Percentiles rank a stretch among this genome's conserved stretches.
phyloP scores from a whole-genome alignment of 441 rosid species.

The Erodium trifolium region DNA sequence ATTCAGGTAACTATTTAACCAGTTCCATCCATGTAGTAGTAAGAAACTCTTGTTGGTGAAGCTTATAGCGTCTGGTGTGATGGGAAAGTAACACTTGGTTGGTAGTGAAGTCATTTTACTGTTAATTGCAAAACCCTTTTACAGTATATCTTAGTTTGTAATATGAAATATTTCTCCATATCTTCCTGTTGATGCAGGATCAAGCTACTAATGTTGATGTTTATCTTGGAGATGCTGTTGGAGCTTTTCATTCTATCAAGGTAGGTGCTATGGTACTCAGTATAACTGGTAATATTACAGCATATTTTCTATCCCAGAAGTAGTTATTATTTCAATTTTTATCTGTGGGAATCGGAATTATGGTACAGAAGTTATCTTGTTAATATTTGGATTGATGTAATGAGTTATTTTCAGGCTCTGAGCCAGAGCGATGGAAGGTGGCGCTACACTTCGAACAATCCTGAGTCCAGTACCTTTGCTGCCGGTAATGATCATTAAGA shows the following conservation, averaged over 20 bases:
- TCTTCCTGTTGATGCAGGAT: constrained; percentile 35
- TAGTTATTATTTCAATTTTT: neutral
- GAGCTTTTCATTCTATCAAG: constrained; percentile 72
- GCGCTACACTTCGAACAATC: constrained; percentile 73
- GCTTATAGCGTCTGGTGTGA: too few relatives aligned
- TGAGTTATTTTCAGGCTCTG: constrained; percentile 51
- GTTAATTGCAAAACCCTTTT: too few relatives aligned
- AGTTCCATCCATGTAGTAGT: neutral
- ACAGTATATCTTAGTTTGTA: too few relatives aligned
- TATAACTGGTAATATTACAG: neutral
- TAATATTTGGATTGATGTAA: constrained; percentile 20
- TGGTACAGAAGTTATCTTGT: constrained; percentile 6
- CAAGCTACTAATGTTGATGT: constrained; percentile 53
- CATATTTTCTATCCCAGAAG: neutral
- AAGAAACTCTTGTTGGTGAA: neutral
- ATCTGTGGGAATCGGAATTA: neutral
- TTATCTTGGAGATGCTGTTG: constrained; percentile 66
- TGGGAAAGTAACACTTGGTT: too few relatives aligned
- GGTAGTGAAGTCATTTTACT: too few relatives aligned
- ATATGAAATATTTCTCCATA: constrained; percentile 5
- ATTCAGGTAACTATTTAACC: constrained; percentile 50
- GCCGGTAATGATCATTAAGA: constrained; percentile 52
- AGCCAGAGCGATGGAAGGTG: constrained; percentile 96
- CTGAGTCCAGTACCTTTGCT: constrained; percentile 77
- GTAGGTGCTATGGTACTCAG: constrained; percentile 31